These are phyloP conservation scores for Annulohypoxylon bovei DNA, from an alignment of 495 filamentous ascomycete genomes.

Conservation along the genomic window DNA sequence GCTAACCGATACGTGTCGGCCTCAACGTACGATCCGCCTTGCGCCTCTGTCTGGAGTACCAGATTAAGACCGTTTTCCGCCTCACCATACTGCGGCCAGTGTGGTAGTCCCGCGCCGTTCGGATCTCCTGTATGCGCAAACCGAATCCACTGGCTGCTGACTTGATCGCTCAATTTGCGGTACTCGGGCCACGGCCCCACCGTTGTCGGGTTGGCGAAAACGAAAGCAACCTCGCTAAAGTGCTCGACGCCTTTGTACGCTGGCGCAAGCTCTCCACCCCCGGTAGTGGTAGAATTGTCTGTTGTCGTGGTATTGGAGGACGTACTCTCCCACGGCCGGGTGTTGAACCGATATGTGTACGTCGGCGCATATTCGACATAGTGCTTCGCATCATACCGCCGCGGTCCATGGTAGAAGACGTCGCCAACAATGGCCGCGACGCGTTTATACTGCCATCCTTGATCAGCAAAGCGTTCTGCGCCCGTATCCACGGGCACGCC, in stretches of 20 bases:
- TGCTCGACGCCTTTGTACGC: slow-evolving; percentile 50
- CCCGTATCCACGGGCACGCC: slow-evolving; percentile 48
- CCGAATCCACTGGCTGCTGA: slow-evolving; percentile 48
- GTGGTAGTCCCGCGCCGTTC: slow-evolving; percentile 39
- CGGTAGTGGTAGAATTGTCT: neutral
- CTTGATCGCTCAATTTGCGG: slow-evolving; percentile 35
- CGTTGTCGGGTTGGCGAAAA: slow-evolving; percentile 47
- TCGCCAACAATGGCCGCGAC: slow-evolving; percentile 49
- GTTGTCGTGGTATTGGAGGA: slow-evolving; percentile 6
- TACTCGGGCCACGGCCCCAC: slow-evolving; percentile 48
- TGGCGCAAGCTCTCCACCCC: slow-evolving; percentile 36
- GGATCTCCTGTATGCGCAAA: slow-evolving; percentile 48
- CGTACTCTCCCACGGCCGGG: slow-evolving; percentile 41
- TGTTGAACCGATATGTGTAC: slow-evolving; percentile 49
- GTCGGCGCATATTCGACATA: slow-evolving; percentile 42
- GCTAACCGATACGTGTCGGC: slow-evolving; percentile 47
- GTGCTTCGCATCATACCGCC: slow-evolving; percentile 41
- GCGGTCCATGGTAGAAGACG: slow-evolving; percentile 50
- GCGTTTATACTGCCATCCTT: slow-evolving; percentile 49
- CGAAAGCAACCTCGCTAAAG: slow-evolving; percentile 50
- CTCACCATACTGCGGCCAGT: slow-evolving; percentile 47
- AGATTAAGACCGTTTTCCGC: slow-evolving; percentile 43
- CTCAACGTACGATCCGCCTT: slow-evolving; percentile 47
- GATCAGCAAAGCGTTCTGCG: slow-evolving; percentile 40
- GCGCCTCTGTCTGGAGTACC: slow-evolving; percentile 48